Conservation (phyloP, 1,284 basidiomycete genomes). For the Ganoderma lingzhi region DNA sequence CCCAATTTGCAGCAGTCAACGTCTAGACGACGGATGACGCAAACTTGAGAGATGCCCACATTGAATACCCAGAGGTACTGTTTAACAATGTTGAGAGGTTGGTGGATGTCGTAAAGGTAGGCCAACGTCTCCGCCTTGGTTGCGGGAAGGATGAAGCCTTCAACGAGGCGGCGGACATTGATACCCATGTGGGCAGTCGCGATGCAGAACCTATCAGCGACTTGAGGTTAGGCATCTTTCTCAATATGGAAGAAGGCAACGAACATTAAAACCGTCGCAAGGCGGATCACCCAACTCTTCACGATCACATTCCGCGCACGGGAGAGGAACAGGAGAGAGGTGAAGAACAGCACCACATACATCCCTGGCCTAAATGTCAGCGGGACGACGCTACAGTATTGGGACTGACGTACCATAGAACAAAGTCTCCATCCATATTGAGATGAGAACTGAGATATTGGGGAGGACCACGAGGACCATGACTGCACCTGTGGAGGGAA, state of each 20-base stretch:
- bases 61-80: constrained; percentile 9
- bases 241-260: background rate
- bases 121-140: constrained; percentile 6
- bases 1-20: background rate
- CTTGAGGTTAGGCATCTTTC: background rate
- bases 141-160: constrained; percentile 8
- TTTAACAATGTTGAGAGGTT: constrained; percentile 4
- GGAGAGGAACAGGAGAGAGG: constrained; percentile 1
- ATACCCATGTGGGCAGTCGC: constrained; percentile 8
- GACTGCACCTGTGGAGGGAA: background rate
- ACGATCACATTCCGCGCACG: background rate
- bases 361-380: background rate
- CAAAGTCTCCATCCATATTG: background rate
- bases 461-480: background rate
- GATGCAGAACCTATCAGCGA: constrained; percentile 4
- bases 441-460: background rate
- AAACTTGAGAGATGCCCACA: background rate
- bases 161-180: constrained; percentile 5
- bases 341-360: constrained; percentile 9
- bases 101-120: constrained; percentile 9
- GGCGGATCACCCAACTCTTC: constrained; percentile 6
- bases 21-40: background rate
- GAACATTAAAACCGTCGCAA: constrained; percentile 1
- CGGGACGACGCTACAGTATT: no score
- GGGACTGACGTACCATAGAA: background rate